Percentiles rank a stretch among this genome's conserved stretches.
phyloP scores from a whole-genome alignment of 1,139 yeast genomes.

The Yamadazyma spencermartinsiae region DNA sequence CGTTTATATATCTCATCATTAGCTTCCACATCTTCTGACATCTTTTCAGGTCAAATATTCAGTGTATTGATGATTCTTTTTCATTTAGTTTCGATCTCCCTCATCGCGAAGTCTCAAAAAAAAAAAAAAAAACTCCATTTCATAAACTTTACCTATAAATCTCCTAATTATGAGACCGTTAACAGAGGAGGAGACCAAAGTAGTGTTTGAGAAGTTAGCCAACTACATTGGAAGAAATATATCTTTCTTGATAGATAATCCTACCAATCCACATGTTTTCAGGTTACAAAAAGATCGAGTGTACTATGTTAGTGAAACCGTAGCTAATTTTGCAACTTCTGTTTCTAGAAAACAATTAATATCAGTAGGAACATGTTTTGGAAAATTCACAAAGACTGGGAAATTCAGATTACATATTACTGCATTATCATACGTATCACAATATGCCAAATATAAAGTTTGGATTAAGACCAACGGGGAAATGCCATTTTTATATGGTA shows the following conservation, averaged over 20 bases:
- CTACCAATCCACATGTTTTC: conserved; percentile 91
- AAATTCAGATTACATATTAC: conserved; percentile 94
- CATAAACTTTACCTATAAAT: not conserved
- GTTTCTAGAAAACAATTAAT: conserved; percentile 86
- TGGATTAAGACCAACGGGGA: conserved; percentile 98
- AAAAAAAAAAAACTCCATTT: conserved; percentile 2
- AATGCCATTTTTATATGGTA: conserved; percentile 97
- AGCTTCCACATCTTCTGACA: conserved; percentile 16
- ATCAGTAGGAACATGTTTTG: conserved; percentile 92
- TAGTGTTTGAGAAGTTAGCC: conserved; percentile 93
- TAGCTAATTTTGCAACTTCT: conserved; percentile 86
- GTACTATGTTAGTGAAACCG: conserved; percentile 81
- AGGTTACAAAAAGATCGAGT: conserved; percentile 95
- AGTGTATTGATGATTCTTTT: not conserved
- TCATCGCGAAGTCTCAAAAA: conserved; percentile 3
- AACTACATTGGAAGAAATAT: conserved; percentile 95
- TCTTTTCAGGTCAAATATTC: not conserved
- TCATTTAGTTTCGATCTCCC: conserved; percentile 4
- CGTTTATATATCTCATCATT: conserved; percentile 35
- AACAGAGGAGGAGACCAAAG: conserved; percentile 96
- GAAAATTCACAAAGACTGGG: conserved; percentile 96
- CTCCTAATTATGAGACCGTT: conserved; percentile 72
- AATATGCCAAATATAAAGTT: conserved; percentile 87
- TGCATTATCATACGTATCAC: conserved; percentile 77
- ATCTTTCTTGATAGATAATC: conserved; percentile 80